A percentile compares a stretch with the other conserved stretches of the same genome.
These are phyloP conservation scores for Fraxinus paxiana DNA, from an alignment of 305 asterid species.

Conservation along the genomic window DNA sequence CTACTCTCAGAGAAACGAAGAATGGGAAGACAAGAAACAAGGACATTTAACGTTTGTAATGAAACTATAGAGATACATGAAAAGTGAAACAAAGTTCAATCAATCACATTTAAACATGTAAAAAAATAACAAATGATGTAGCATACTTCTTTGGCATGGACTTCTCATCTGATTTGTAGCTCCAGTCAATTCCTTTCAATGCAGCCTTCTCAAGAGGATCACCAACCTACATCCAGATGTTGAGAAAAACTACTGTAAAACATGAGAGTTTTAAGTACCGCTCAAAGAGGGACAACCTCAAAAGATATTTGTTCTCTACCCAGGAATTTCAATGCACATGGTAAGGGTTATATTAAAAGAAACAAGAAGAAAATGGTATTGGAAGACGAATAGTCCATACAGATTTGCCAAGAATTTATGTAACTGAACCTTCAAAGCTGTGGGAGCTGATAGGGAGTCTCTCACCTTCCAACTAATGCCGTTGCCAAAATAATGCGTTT, in stretches of 20 bases:
- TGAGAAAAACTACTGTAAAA: conserved; percentile 7
- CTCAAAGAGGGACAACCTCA: background rate
- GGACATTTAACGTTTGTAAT: background rate
- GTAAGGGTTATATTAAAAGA: background rate
- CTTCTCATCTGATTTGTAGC: conserved; percentile 91
- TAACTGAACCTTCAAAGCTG: background rate
- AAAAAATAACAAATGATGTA: conserved; percentile 11
- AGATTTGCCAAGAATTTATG: background rate
- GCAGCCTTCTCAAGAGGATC: conserved; percentile 99
- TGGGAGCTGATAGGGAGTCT: background rate
- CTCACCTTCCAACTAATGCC: background rate
- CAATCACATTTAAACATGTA: background rate
- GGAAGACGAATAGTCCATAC: background rate
- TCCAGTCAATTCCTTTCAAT: conserved; percentile 91
- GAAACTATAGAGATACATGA: background rate
- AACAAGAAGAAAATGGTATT: background rate
- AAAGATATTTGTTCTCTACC: background rate
- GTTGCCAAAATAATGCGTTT: background rate
- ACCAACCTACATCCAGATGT: conserved; percentile 64
- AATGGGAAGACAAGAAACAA: conserved; percentile 8
- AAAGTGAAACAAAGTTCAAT: background rate
- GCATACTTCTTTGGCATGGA: conserved; percentile 87
- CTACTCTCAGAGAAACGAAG: background rate
- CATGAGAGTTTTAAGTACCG: background rate
- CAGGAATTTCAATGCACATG: background rate